These are phyloP conservation scores for Fomitiporia mediterranea DNA, from an alignment of 1,284 basidiomycete species.

Conservation along the genomic window DNA sequence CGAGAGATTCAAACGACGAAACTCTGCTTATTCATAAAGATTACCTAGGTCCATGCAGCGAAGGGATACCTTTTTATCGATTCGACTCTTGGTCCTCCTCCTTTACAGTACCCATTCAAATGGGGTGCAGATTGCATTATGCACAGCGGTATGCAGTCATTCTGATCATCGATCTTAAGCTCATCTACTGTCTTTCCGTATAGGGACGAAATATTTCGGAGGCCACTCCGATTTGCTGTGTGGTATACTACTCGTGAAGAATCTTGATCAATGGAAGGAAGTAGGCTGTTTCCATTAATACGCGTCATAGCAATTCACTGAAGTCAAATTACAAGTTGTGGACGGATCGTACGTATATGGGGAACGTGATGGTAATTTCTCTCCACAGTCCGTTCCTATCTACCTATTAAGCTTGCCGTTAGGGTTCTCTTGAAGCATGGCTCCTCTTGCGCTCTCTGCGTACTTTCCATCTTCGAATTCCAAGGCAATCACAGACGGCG, in stretches of 20 bases:
- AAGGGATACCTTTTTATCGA: slow-evolving; percentile 74
- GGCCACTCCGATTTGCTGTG: slow-evolving; percentile 86
- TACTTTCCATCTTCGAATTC: slow-evolving; percentile 79
- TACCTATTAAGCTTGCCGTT: background rate
- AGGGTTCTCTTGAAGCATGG: slow-evolving; percentile 81
- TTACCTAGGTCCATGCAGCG: slow-evolving; percentile 56
- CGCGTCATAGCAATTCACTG: background rate
- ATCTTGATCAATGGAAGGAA: slow-evolving; percentile 55
- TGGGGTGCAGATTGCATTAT: slow-evolving; percentile 75
- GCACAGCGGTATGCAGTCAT: slow-evolving; percentile 53
- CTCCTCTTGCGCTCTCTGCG: slow-evolving; percentile 84
- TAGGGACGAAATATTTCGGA: slow-evolving; percentile 85
- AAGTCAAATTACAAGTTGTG: slow-evolving; percentile 46
- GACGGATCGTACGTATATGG: slow-evolving; percentile 62
- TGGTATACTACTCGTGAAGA: slow-evolving; percentile 73
- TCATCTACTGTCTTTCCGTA: background rate
- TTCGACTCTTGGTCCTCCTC: slow-evolving; percentile 88
- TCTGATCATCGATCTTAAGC: slow-evolving; percentile 14
- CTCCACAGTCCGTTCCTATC: background rate
- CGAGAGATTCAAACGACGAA: no score
- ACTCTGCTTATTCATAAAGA: background rate
- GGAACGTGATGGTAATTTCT: slow-evolving; percentile 48
- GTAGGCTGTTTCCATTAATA: slow-evolving; percentile 32
- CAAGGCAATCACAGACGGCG: slow-evolving; percentile 72
- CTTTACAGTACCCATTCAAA: slow-evolving; percentile 81